A percentile compares a stretch with the other conserved stretches of the same genome.
These are phyloP conservation scores for Sporothrix protearum DNA, from an alignment of 2,329 filamentous ascomycete species.

Conservation along the genomic window DNA sequence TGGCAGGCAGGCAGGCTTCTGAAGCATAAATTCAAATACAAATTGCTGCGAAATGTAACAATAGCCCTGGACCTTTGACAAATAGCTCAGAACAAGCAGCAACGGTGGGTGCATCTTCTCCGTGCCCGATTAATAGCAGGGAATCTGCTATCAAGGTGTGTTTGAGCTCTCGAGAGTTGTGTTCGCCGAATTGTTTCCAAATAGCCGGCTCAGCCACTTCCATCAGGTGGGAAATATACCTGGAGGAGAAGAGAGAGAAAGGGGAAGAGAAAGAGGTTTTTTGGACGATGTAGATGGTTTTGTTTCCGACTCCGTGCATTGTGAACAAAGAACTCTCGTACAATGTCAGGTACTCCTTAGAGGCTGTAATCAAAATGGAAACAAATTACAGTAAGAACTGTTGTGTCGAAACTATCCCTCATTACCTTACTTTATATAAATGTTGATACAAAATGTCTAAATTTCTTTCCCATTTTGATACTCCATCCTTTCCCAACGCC, in stretches of 20 bases:
- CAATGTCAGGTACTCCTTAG: not conserved
- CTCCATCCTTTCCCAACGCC: not conserved
- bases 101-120: not conserved
- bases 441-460: not conserved
- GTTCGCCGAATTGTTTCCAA: not conserved
- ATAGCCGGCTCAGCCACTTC: not conserved
- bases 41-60: not conserved
- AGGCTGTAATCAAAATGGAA: no score
- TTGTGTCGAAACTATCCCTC: not conserved
- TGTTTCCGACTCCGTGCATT: not conserved
- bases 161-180: not conserved
- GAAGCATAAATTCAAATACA: slow-evolving; percentile 13
- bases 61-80: not conserved
- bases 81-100: not conserved
- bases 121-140: not conserved
- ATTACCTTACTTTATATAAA: not conserved
- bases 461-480: not conserved
- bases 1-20: not conserved
- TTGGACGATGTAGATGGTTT: not conserved
- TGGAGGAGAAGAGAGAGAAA: no score
- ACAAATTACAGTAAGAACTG: not conserved
- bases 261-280: not conserved
- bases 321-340: not conserved
- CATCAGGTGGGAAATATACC: no score
- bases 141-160: not conserved